Conservation (phyloP, 495 filamentous ascomycete species). For the Aspergillus wentii region DNA sequence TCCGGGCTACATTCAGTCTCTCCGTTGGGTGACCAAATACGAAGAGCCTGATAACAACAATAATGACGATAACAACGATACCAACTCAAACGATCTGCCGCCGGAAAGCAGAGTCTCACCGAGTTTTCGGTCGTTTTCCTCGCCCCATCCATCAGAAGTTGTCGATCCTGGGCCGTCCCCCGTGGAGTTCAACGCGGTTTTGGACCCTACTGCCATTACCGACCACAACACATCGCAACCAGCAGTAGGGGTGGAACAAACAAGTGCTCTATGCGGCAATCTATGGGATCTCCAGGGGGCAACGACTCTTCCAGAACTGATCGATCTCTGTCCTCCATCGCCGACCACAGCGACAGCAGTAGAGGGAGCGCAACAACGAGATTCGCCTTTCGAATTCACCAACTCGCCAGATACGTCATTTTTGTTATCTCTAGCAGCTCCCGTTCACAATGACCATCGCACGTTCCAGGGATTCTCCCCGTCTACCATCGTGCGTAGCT, state of each 20-base stretch:
- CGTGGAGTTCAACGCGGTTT: too few relatives aligned
- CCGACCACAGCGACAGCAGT: constrained; percentile 8
- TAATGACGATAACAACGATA: constrained; percentile 15
- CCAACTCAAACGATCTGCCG: not conserved
- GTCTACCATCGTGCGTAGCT: constrained; percentile 34
- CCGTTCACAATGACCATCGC: constrained; percentile 9
- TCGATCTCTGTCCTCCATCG: constrained; percentile 26
- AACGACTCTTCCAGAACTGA: constrained; percentile 29
- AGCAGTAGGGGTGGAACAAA: constrained; percentile 13
- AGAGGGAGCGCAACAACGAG: constrained; percentile 5
- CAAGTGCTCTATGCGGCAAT: constrained; percentile 23
- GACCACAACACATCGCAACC: constrained; percentile 6
- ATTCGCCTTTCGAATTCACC: constrained; percentile 21
- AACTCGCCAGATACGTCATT: constrained; percentile 23
- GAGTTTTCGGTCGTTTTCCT: too few relatives aligned
- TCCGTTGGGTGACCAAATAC: constrained; percentile 54
- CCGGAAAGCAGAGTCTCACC: too few relatives aligned
- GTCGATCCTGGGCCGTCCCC: too few relatives aligned
- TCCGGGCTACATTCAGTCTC: constrained; percentile 48
- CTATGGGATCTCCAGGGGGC: constrained; percentile 32
- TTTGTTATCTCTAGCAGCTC: constrained; percentile 24
- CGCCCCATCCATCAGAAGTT: constrained; percentile 1
- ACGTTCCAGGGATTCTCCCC: constrained; percentile 31
- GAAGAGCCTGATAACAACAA: constrained; percentile 14
- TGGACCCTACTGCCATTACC: constrained; percentile 1